Evolutionary conservation across 192 early-diverging fungal genomes (phyloP), one percentile per base, ranked within the genome.

Genomic region (Backusella sp.): DNA sequence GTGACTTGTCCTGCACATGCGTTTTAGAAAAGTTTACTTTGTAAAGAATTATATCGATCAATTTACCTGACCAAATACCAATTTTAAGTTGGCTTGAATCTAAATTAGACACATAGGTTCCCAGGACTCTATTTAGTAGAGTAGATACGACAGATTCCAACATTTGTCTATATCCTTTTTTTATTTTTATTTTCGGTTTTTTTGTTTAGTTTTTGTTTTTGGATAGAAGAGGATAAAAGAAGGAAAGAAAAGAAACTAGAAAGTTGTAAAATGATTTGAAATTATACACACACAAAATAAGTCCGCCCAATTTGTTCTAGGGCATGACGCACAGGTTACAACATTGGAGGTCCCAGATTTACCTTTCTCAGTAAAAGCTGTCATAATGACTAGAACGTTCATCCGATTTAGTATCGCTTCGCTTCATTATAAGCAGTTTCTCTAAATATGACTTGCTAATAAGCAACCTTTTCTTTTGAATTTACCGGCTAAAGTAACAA

Each of bases 31-130:
- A 17, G 66, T 62, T 65, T 28, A 41, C 14, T 42, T 32, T 72
- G 9, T 32, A 0, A 5, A 36, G 3, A 34, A 17, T n/a, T 35
- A 36, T 71, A 30, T 3, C 15, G 1, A 32, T 56, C 15, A 7
- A 34, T 56, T 30, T 84, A 93, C 92, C 93, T 75, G 90, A 87
- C 95, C 94, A 96, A 34, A 96, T 91, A 30, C 91, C 94, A 30
- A 96, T 87, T 75, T 90, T 94, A 66, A 96, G 88, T 85, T 96
- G 95, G 26, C 89, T 90, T 28, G 90, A 91, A 77, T 95, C 92
- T 7, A 96, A 83, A 77, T 95, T 94, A 44, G 88, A 89, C 28
- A 95, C 91, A 85, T 95, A 94, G 70, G 92, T 93, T 52, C 93
- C 93, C 12, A 96, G 88, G 70, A 95, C 83, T 46, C 84, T 82